Percentiles rank a stretch among this genome's conserved stretches.
Conservation (phyloP, 1,284 basidiomycete species). For the Puccinia horiana region DNA sequence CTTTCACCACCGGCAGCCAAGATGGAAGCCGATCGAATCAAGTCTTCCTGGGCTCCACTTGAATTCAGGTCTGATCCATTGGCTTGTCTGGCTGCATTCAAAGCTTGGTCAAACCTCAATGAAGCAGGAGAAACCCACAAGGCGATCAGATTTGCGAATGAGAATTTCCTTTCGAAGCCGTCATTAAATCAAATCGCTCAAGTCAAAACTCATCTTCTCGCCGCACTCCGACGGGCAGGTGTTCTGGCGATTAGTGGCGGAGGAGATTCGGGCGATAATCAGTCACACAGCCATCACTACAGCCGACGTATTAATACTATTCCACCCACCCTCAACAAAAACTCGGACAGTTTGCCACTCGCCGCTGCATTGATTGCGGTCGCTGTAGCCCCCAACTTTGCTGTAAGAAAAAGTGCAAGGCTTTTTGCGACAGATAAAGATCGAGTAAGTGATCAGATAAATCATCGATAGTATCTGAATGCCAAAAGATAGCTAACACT, state of each 20-base stretch:
- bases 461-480: background rate
- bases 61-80: constrained; percentile 84
- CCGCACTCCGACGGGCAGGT: constrained; percentile 76
- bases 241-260: constrained; percentile 61
- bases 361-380: constrained; percentile 82
- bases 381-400: constrained; percentile 90
- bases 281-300: constrained; percentile 18
- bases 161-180: constrained; percentile 86
- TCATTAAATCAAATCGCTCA: constrained; percentile 81
- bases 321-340: constrained; percentile 72
- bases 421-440: constrained; percentile 78
- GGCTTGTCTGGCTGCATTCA: constrained; percentile 77
- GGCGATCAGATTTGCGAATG: constrained; percentile 76
- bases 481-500: background rate
- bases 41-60: constrained; percentile 72
- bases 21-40: constrained; percentile 66
- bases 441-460: constrained; percentile 66
- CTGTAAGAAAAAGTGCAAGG: constrained; percentile 74
- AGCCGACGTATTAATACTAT: constrained; percentile 58
- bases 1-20: constrained; percentile 69
- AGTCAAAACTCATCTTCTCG: constrained; percentile 77
- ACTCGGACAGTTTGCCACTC: constrained; percentile 75
- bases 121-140: constrained; percentile 60
- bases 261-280: constrained; percentile 22
- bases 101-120: constrained; percentile 67